phyloP scores from a whole-genome alignment of 2,329 filamentous ascomycete genomes.

The Sclerotinia glacialis region DNA sequence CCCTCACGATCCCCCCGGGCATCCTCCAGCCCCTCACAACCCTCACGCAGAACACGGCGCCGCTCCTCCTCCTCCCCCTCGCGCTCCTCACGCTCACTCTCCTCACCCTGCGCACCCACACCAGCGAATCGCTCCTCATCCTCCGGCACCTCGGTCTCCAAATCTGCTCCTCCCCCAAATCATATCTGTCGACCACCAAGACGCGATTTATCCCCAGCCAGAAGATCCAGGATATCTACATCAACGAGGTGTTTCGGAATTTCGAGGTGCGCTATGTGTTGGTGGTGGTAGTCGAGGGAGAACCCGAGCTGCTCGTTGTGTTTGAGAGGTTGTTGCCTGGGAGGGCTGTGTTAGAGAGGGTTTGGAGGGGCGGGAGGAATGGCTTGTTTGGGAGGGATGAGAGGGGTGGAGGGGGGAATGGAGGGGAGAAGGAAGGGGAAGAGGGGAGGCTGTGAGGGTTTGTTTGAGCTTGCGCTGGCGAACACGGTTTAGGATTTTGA shows the following conservation, averaged over 20 bases:
- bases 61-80: slow-evolving; percentile 44
- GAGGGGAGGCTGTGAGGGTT: background rate
- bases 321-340: slow-evolving; percentile 80
- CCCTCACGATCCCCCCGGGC: slow-evolving; percentile 33
- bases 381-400: slow-evolving; percentile 73
- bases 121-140: slow-evolving; percentile 81
- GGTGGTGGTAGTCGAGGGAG: slow-evolving; percentile 83
- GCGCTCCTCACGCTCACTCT: slow-evolving; percentile 45
- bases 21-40: slow-evolving; percentile 40
- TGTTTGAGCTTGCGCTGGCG: background rate
- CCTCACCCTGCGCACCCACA: slow-evolving; percentile 48
- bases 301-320: slow-evolving; percentile 88
- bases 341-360: slow-evolving; percentile 73
- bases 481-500: too few relatives aligned
- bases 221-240: slow-evolving; percentile 87
- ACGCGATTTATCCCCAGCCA: slow-evolving; percentile 86
- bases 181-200: slow-evolving; percentile 60
- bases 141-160: slow-evolving; percentile 88
- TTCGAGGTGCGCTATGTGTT: slow-evolving; percentile 91
- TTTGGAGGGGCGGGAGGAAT: slow-evolving; percentile 81
- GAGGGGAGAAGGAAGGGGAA: slow-evolving; percentile 15
- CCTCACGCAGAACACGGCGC: slow-evolving; percentile 39
- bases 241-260: slow-evolving; percentile 91
- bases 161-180: slow-evolving; percentile 68
- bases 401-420: slow-evolving; percentile 28